Conservation (phyloP, 768 basidiomycete genomes). For the Leccinellum rugosiceps region DNA sequence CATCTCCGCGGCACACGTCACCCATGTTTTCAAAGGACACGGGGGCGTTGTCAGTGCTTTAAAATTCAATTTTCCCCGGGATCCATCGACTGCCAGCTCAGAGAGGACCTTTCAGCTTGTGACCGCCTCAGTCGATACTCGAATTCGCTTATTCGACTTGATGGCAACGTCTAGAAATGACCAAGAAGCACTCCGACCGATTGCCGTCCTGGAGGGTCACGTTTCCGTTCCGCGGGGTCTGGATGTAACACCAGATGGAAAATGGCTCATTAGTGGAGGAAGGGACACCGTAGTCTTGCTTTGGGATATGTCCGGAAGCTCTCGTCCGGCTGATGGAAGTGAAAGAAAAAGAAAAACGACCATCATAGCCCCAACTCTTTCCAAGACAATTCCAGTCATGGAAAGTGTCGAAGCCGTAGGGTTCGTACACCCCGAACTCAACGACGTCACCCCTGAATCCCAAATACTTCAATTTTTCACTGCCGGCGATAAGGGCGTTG, state of each 20-base stretch:
- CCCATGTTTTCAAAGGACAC: slow-evolving; percentile 94
- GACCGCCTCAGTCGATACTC: slow-evolving; percentile 89
- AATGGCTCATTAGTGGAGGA: slow-evolving; percentile 88
- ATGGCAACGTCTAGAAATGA: slow-evolving; percentile 58
- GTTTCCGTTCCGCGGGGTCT: slow-evolving; percentile 91
- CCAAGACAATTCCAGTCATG: slow-evolving; percentile 77
- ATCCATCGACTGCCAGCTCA: slow-evolving; percentile 46
- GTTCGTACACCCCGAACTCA: slow-evolving; percentile 51
- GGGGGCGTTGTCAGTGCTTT: slow-evolving; percentile 96
- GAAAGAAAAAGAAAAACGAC: slow-evolving; percentile 43
- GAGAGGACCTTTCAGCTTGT: slow-evolving; percentile 71
- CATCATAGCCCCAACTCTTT: slow-evolving; percentile 52
- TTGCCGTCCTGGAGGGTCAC: slow-evolving; percentile 90
- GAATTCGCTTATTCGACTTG: slow-evolving; percentile 90
- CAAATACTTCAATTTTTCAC: slow-evolving; percentile 71
- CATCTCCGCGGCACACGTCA: slow-evolving; percentile 79
- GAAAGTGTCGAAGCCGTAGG: slow-evolving; percentile 90
- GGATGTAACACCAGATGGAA: slow-evolving; percentile 80
- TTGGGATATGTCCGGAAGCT: slow-evolving; percentile 66
- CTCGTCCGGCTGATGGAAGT: slow-evolving; percentile 5
- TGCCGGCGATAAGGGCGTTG: slow-evolving; percentile 84
- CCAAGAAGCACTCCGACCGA: slow-evolving; percentile 56
- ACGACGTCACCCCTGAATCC: slow-evolving; percentile 34
- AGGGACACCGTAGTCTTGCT: slow-evolving; percentile 90
- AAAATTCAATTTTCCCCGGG: slow-evolving; percentile 74